Evolutionary conservation across 257 asterid species (phyloP).

Genomic region (Oldenlandia corymbosa): DNA sequence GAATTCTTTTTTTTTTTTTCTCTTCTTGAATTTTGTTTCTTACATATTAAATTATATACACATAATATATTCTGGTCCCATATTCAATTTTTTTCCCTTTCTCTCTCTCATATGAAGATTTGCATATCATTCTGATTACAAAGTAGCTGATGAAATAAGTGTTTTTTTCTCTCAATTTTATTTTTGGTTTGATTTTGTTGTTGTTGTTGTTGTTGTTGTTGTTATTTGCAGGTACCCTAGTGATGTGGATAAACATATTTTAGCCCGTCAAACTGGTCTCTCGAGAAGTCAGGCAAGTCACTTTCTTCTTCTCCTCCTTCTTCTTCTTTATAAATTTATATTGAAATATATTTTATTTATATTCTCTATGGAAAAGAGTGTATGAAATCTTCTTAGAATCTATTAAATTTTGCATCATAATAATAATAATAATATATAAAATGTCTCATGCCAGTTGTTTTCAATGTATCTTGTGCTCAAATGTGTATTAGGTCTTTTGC

Average conservation of each 20-base stretch:
- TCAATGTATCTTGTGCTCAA: conserved; percentile 16
- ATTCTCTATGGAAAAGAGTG: conserved; percentile 19
- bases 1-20: conserved; percentile 16
- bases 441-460: conserved; percentile 10
- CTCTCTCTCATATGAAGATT: not conserved
- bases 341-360: conserved; percentile 22
- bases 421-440: conserved; percentile 6
- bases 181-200: not conserved
- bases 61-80: conserved; percentile 31
- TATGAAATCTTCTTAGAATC: conserved; percentile 32
- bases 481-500: not conserved
- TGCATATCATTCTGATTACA: conserved; percentile 7
- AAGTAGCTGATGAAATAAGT: conserved; percentile 1
- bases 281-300: conserved; percentile 94
- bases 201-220: not conserved
- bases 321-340: conserved; percentile 4
- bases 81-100: too few species aligned
- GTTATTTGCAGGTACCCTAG: conserved; percentile 79
- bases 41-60: conserved; percentile 20
- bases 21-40: conserved; percentile 36
- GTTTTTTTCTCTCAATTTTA: not conserved
- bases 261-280: conserved; percentile 96
- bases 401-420: too few species aligned
- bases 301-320: too few species aligned
- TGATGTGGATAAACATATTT: conserved; percentile 91